Base-by-base conservation (phyloP, 1,284 basidiomycete genomes). In the Tilletia indica region DNA sequence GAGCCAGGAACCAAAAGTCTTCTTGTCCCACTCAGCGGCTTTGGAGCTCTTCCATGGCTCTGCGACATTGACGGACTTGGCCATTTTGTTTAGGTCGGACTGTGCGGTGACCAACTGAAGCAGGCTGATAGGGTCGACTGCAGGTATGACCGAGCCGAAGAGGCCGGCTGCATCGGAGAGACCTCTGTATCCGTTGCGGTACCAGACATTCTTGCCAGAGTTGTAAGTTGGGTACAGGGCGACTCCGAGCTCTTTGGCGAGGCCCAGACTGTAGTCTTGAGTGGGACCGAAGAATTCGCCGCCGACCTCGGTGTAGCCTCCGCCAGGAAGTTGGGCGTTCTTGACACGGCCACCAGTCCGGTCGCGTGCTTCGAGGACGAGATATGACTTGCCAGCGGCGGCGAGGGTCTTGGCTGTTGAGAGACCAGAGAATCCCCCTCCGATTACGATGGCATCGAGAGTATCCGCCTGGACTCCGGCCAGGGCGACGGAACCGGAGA, bases 241-340 rank as follows among this genome's bases (percentile, higher is more conserved):
- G 25, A 63, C 25, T 31, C 36, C 36, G 19, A 34, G 58, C 36
- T 63, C 58, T 16, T 36, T 25, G 25, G 58, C 58, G 21, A 63
- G 58, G 31, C 21, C 58, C 19, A 63, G 21, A 31, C 19, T 31
- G 36, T 63, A 34, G 58, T 63, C 58, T 63, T 63, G 58, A 8
- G 58, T 63, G 16, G 58, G 58, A 63, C 58, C 58, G 36, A 63
- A 36, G 36, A 63, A 63, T 31, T 63, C 58, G 14, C 25, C 58
- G 25, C 58, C 58, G 34, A 63, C 58, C 58, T 63, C 58, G 58
- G 58, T 63, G 58, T 63, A 63, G 58, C 58, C 58, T 16, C 58
- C 58, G 67, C 9, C 34, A 11, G 67, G n/a, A 14, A 68, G 45
- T 21, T 19, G 38, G 1, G 31, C 34, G 14, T 39, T 68, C n/a